Conservation (phyloP, 176 grass and related monocot genomes). For the Poa annua region DNA sequence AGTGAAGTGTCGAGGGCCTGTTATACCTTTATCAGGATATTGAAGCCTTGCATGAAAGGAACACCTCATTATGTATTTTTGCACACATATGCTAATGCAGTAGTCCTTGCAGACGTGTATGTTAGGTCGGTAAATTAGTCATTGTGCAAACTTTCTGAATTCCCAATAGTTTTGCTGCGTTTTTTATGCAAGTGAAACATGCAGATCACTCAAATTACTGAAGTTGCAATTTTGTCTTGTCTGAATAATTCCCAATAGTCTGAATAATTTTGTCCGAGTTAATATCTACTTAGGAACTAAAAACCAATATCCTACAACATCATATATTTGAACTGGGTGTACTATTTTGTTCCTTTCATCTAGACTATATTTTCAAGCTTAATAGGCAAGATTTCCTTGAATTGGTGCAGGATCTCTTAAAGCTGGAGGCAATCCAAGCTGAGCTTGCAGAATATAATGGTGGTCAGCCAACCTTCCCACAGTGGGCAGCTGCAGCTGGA, state of each 20-base stretch:
- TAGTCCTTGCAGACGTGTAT: background rate
- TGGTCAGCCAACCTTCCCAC: conserved; percentile 64
- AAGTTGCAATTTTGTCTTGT: background rate
- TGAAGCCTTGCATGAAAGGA: background rate
- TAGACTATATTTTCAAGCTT: conserved; percentile 22
- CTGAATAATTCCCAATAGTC: background rate
- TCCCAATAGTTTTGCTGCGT: background rate
- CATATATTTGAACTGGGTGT: conserved; percentile 5
- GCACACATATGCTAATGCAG: background rate
- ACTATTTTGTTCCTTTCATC: conserved; percentile 6
- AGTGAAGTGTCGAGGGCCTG: background rate
- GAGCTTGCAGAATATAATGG: conserved; percentile 58
- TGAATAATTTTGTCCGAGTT: too few relatives aligned
- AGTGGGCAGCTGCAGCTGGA: conserved; percentile 74
- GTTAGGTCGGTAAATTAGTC: background rate
- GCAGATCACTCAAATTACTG: background rate
- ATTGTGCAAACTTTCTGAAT: background rate
- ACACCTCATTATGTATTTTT: conserved; percentile 6
- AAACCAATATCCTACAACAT: background rate
- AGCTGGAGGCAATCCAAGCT: conserved; percentile 63
- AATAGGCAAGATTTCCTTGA: conserved; percentile 29
- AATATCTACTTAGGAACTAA: background rate
- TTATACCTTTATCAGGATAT: background rate
- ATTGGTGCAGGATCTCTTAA: conserved; percentile 71
- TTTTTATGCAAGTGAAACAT: background rate